phyloP scores from a whole-genome alignment of 2,329 filamentous ascomycete species.

The Knufia fluminis region DNA sequence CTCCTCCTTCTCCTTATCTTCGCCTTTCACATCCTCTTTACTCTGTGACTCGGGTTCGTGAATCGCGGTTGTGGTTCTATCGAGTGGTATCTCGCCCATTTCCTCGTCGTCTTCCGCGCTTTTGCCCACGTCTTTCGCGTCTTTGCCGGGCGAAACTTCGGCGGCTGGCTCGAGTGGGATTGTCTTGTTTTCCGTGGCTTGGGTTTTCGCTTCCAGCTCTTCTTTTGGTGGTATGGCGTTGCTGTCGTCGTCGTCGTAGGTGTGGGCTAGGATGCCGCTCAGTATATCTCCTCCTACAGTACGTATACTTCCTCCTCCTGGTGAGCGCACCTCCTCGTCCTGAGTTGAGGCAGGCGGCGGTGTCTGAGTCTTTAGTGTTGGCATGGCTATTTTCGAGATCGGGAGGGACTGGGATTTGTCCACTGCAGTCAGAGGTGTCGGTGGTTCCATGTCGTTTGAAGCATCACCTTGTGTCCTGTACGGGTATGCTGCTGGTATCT shows the following conservation, averaged over 20 bases:
- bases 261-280: constrained; percentile 19
- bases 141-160: neutral
- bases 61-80: neutral
- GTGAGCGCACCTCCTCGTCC: constrained; percentile 4
- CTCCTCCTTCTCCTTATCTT: neutral
- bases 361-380: neutral
- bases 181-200: neutral
- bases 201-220: neutral
- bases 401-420: neutral
- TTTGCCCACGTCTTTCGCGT: neutral
- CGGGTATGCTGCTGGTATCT: neutral
- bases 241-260: constrained; percentile 8
- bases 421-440: neutral
- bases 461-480: neutral
- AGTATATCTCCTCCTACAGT: constrained; percentile 19
- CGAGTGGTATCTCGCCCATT: constrained; percentile 10
- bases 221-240: neutral
- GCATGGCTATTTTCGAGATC: neutral
- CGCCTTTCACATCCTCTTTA: neutral
- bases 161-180: neutral
- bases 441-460: constrained; percentile 1
- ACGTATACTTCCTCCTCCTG: constrained; percentile 19
- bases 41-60: neutral
- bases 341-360: neutral
- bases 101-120: constrained; percentile 8